These are phyloP conservation scores for Senna siamea DNA, from an alignment of 306 rosid species.

Conservation along the genomic window DNA sequence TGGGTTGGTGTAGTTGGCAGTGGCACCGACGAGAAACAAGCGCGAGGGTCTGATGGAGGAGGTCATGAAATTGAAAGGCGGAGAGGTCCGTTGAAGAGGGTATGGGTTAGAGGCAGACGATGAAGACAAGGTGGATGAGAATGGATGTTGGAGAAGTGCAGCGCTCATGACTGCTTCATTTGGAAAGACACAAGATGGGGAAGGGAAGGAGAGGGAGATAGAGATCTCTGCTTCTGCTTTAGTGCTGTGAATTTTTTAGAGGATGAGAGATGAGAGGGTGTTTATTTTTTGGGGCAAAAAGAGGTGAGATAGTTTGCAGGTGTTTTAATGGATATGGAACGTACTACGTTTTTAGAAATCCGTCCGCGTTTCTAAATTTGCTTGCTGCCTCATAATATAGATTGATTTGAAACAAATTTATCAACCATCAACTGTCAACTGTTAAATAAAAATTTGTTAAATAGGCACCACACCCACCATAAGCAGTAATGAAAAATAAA, in stretches of 20 bases:
- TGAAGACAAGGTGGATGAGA: slow-evolving; percentile 18
- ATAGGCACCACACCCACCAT: too few species aligned
- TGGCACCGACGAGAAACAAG: slow-evolving; percentile 31
- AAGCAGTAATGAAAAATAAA: too few species aligned
- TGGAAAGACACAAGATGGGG: slow-evolving; percentile 2
- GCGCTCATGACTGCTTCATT: slow-evolving; percentile 76
- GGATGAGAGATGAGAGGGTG: slow-evolving; percentile 25
- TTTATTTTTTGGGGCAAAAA: too few species aligned
- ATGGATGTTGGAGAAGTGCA: slow-evolving; percentile 33
- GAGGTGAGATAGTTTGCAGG: not conserved
- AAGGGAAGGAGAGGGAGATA: not conserved
- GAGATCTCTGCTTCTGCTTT: too few species aligned
- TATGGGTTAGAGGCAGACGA: slow-evolving; percentile 32
- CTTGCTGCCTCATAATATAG: not conserved
- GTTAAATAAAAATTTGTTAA: too few species aligned
- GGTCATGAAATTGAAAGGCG: slow-evolving; percentile 41
- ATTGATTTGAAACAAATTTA: too few species aligned
- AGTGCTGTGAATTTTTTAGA: not conserved
- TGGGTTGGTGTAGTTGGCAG: slow-evolving; percentile 49
- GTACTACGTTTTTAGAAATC: slow-evolving; percentile 53
- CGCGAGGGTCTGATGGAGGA: slow-evolving; percentile 36
- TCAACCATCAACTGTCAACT: not conserved
- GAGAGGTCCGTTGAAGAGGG: slow-evolving; percentile 38
- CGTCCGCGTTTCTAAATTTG: slow-evolving; percentile 46
- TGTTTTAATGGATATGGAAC: slow-evolving; percentile 44